Percentiles rank a stretch among this genome's conserved stretches.
Evolutionary conservation across 2,329 filamentous ascomycete species (phyloP).

Genomic region (Samsoniella hepiali): DNA sequence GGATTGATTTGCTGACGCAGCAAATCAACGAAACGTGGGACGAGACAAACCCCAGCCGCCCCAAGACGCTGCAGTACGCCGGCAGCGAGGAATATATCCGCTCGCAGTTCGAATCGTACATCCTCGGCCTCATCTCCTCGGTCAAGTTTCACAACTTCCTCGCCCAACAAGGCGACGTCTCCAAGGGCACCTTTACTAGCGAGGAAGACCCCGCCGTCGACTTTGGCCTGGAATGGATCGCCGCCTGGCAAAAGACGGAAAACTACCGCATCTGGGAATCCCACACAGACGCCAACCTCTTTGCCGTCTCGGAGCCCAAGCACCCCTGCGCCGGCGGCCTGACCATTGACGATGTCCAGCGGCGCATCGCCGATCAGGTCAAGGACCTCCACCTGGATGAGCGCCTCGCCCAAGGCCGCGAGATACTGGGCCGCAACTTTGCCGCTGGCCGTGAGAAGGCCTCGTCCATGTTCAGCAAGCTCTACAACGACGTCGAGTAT

Average conservation of each 20-base stretch:
- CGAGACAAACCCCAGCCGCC: slow-evolving; percentile 78
- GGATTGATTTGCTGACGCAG: slow-evolving; percentile 94
- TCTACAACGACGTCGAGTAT: slow-evolving; percentile 85
- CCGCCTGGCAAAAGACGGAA: slow-evolving; percentile 82
- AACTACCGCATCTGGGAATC: slow-evolving; percentile 88
- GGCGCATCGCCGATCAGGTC: slow-evolving; percentile 85
- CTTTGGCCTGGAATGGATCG: slow-evolving; percentile 79
- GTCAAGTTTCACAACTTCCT: slow-evolving; percentile 84
- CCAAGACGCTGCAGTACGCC: slow-evolving; percentile 92
- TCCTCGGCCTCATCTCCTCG: slow-evolving; percentile 80
- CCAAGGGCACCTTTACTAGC: slow-evolving; percentile 61
- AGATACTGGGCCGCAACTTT: slow-evolving; percentile 85
- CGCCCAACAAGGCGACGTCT: slow-evolving; percentile 67
- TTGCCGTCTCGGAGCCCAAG: slow-evolving; percentile 88
- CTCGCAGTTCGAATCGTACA: slow-evolving; percentile 94
- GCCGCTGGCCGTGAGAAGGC: slow-evolving; percentile 86
- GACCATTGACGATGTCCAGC: slow-evolving; percentile 90
- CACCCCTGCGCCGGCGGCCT: slow-evolving; percentile 92
- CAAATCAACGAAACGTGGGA: slow-evolving; percentile 97
- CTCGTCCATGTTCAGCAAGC: slow-evolving; percentile 77
- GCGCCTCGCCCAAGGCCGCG: slow-evolving; percentile 75
- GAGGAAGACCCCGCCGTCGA: slow-evolving; percentile 84
- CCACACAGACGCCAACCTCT: slow-evolving; percentile 79
- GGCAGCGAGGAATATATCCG: slow-evolving; percentile 97
- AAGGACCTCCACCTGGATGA: slow-evolving; percentile 93